Percentiles rank a stretch among this genome's conserved stretches.
Conservation (phyloP, 352 stramenopile genomes). For the Globisporangium acanthophoron region DNA sequence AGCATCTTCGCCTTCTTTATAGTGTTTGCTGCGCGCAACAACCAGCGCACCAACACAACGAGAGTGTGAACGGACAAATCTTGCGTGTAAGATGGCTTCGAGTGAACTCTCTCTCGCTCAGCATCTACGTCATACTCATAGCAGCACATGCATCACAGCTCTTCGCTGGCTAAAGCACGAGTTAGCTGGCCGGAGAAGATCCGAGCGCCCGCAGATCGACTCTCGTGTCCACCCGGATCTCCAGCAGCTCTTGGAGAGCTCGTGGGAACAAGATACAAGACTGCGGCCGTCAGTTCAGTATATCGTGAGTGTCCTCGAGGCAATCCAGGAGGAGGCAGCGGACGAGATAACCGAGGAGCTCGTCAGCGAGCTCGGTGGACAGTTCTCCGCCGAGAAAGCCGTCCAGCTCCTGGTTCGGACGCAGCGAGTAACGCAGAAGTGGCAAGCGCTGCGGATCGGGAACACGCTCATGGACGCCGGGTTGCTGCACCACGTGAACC, state of each 20-base stretch:
- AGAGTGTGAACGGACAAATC: too few relatives aligned
- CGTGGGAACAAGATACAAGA: constrained; percentile 48
- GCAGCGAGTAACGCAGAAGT: constrained; percentile 7
- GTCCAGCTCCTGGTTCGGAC: constrained; percentile 33
- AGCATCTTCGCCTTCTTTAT: too few relatives aligned
- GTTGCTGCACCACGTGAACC: constrained; percentile 44
- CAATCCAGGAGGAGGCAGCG: constrained; percentile 55
- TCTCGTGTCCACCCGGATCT: constrained; percentile 28
- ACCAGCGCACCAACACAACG: too few relatives aligned
- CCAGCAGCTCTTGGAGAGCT: constrained; percentile 39
- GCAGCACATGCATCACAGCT: too few relatives aligned
- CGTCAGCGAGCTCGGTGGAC: constrained; percentile 29
- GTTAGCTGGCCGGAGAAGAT: too few relatives aligned
- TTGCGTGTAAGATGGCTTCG: too few relatives aligned
- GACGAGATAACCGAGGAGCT: constrained; percentile 35
- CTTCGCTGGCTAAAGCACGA: too few relatives aligned
- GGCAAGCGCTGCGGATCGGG: constrained; percentile 31
- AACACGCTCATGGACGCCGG: constrained; percentile 59
- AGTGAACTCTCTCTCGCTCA: too few relatives aligned
- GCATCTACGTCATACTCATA: too few relatives aligned
- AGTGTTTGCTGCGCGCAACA: too few relatives aligned
- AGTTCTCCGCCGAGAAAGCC: constrained; percentile 21
- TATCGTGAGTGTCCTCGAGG: constrained; percentile 45
- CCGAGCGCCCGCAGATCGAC: constrained; percentile 31
- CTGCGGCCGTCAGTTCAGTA: constrained; percentile 35